Evolutionary conservation across 1,284 basidiomycete genomes (phyloP), one percentile per base, ranked within the genome.

Genomic region (Pseudozyma sp.): DNA sequence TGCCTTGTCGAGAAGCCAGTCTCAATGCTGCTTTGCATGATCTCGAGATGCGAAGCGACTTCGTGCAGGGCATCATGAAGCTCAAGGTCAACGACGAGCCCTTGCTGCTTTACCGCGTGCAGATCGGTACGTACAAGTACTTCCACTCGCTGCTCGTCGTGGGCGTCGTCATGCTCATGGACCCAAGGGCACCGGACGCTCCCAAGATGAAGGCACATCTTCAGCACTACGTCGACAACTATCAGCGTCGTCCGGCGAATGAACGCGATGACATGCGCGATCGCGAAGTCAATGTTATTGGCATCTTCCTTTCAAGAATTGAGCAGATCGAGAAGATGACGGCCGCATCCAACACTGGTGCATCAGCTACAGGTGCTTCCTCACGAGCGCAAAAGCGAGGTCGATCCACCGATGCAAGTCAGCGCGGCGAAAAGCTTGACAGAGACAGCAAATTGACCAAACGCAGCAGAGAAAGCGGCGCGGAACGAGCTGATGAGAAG

Each of bases 71-170:
- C 36, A 52, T 79, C 52, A 56, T 60, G 16, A 55, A 57, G 31
- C 21, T 52, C 50, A 57, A 52, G 47, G 44, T 44, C 6, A 56
- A 67, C 16, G 59, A 65, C 31, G 60, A 60, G 49, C 58, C 65
- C 0, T 9, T 62, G 31, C 71, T 70, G 6, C 50, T 78, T 3
- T 78, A 69, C 35, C 68, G 69, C 31, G 69, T 76, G 1, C 77
- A 77, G 45, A 72, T 82, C 12, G 76, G 78, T 2, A 72, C 77
- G 0, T 82, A 72, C 64, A 78, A 79, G 50, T 81, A 77, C 69
- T 81, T 82, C 59, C 79, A 79, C 40, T 76, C 76, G 12, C 40
- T 78, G 19, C 71, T 83, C 40, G 71, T 82, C 6, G 62, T 68
- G 1, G 78, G 81, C 3, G 69, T 83, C 12, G 65, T 78, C 4